phyloP scores from a whole-genome alignment of 1,139 yeast genomes.

The Sugiyamaella neomexicana region DNA sequence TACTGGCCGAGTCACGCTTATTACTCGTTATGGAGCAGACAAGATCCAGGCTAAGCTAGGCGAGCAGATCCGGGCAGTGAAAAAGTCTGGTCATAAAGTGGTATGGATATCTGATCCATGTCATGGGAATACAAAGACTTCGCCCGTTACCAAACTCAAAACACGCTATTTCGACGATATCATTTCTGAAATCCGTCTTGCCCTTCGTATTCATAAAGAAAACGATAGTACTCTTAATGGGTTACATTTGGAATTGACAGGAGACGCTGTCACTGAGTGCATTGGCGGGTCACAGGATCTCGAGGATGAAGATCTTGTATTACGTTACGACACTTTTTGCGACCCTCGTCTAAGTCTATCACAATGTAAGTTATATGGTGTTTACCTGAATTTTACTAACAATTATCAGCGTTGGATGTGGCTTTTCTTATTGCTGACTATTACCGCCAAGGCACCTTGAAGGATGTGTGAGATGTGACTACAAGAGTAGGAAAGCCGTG shows the following conservation, averaged over 20 bases:
- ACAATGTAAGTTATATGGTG: constrained; percentile 33
- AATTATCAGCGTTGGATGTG: constrained; percentile 40
- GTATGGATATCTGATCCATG: constrained; percentile 49
- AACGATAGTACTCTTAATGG: constrained; percentile 43
- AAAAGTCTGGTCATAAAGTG: constrained; percentile 43
- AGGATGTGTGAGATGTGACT: constrained; percentile 9
- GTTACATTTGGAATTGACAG: constrained; percentile 47
- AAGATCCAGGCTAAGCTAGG: constrained; percentile 43
- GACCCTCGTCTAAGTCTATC: constrained; percentile 46
- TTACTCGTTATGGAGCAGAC: constrained; percentile 46
- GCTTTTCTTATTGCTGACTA: constrained; percentile 47
- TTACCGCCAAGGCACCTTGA: constrained; percentile 28
- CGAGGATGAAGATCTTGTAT: constrained; percentile 44
- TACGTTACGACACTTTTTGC: constrained; percentile 47
- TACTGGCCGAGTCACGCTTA: constrained; percentile 46
- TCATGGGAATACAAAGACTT: constrained; percentile 47
- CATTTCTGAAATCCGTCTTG: constrained; percentile 42
- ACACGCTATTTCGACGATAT: constrained; percentile 48
- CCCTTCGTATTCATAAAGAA: constrained; percentile 42
- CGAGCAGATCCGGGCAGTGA: constrained; percentile 44
- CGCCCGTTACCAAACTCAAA: constrained; percentile 44
- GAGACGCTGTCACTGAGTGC: constrained; percentile 49
- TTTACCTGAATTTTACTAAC: constrained; percentile 2
- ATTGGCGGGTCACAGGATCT: constrained; percentile 47
- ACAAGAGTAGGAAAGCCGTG: background rate